A percentile compares a stretch with the other conserved stretches of the same genome.
These are phyloP conservation scores for Penicillium longicatenatum DNA, from an alignment of 495 filamentous ascomycete species.

Conservation along the genomic window DNA sequence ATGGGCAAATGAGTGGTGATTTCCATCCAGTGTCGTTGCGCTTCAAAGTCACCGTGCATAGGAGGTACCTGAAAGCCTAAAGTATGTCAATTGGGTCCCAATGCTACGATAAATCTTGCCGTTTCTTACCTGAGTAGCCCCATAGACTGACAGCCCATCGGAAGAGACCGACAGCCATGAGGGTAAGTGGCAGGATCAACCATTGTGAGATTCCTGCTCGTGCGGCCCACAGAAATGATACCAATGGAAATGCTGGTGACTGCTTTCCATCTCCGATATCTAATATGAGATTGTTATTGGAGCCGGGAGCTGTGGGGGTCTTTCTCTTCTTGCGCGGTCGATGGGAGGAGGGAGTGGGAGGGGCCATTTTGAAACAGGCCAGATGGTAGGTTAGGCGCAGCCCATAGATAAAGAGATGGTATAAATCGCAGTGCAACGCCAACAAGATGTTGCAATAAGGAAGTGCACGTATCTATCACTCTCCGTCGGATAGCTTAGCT, in stretches of 20 bases:
- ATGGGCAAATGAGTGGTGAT: constrained; percentile 85
- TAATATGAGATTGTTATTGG: constrained; percentile 53
- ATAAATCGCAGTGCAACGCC: background rate
- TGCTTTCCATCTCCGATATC: constrained; percentile 42
- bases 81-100: constrained; percentile 18
- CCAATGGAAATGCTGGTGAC: constrained; percentile 76
- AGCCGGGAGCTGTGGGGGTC: constrained; percentile 46
- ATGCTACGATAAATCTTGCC: background rate
- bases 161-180: constrained; percentile 91
- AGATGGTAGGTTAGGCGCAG: constrained; percentile 13
- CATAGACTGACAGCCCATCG: constrained; percentile 90
- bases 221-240: constrained; percentile 89
- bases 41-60: constrained; percentile 96
- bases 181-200: constrained; percentile 80
- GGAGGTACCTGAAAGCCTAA: constrained; percentile 78
- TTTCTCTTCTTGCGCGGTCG: constrained; percentile 64
- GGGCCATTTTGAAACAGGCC: constrained; percentile 31
- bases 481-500: background rate
- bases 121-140: constrained; percentile 81
- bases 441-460: background rate
- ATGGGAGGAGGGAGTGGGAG: constrained; percentile 43
- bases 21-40: constrained; percentile 99
- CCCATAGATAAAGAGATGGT: constrained; percentile 28
- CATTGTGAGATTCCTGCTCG: constrained; percentile 85
- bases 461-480: background rate